phyloP scores from a whole-genome alignment of 2,329 filamentous ascomycete species.

The Xylariales sp. region DNA sequence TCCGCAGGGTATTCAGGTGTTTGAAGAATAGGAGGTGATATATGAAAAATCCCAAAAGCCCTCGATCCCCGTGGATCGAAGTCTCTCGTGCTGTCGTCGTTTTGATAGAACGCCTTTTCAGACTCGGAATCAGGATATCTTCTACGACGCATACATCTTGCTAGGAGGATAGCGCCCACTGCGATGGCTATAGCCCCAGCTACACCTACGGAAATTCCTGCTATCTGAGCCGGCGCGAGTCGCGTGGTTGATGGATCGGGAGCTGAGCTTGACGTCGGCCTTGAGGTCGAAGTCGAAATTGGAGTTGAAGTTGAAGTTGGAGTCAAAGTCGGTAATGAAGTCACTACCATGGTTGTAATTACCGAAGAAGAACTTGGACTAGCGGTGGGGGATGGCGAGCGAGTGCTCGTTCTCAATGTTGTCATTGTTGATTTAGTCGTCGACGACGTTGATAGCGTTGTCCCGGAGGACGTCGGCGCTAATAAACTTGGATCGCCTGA shows the following conservation, averaged over 20 bases:
- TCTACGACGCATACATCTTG: constrained; percentile 56
- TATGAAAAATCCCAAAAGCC: constrained; percentile 52
- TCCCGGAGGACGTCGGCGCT: constrained; percentile 35
- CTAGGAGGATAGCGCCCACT: constrained; percentile 60
- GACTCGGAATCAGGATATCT: constrained; percentile 50
- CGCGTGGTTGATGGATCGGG: constrained; percentile 23
- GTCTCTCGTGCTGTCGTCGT: constrained; percentile 53
- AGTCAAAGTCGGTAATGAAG: constrained; percentile 25
- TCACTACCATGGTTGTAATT: constrained; percentile 23
- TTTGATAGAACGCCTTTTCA: constrained; percentile 54
- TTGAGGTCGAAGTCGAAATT: background rate
- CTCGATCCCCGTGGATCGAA: constrained; percentile 42
- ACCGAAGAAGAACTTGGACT: constrained; percentile 17
- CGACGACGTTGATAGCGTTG: constrained; percentile 16
- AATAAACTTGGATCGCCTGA: constrained; percentile 38
- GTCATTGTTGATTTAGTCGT: constrained; percentile 21
- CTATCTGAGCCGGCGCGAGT: constrained; percentile 61
- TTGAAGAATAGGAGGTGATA: constrained; percentile 55
- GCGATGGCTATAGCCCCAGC: constrained; percentile 62
- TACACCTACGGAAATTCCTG: constrained; percentile 68
- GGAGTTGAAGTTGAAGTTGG: background rate
- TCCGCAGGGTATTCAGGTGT: constrained; percentile 46
- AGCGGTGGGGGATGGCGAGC: constrained; percentile 9
- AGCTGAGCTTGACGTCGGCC: background rate
- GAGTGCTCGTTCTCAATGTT: constrained; percentile 32